phyloP scores from a whole-genome alignment of 148 eudicot genomes.

The Bassia scoparia region DNA sequence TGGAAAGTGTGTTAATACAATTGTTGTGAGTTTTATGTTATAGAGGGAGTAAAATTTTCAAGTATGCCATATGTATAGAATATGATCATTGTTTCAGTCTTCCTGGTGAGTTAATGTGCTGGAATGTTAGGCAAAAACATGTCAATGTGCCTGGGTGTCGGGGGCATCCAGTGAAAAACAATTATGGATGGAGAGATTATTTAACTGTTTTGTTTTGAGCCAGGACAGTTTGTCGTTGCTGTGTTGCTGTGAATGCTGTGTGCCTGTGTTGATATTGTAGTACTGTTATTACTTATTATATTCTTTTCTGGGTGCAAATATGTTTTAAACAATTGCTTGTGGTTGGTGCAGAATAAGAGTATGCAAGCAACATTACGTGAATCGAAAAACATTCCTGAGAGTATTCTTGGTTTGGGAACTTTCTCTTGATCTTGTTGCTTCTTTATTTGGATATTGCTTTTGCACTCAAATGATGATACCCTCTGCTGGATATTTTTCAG shows the following conservation, averaged over 20 bases:
- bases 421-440: constrained; percentile 12
- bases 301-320: not conserved
- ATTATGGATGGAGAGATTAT: too few relatives aligned
- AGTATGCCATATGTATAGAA: not conserved
- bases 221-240: not conserved
- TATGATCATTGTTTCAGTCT: not conserved
- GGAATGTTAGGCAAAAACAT: constrained; percentile 9
- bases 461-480: not conserved
- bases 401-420: constrained; percentile 54
- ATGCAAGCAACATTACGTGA: constrained; percentile 63
- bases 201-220: not conserved
- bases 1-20: too few relatives aligned
- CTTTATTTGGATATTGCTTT: not conserved
- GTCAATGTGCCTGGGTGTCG: too few relatives aligned
- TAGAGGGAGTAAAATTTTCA: too few relatives aligned
- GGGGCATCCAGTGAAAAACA: too few relatives aligned
- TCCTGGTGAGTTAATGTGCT: not conserved
- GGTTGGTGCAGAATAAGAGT: constrained; percentile 55
- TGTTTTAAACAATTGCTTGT: not conserved
- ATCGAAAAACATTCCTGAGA: constrained; percentile 58
- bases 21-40: too few relatives aligned
- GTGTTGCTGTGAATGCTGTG: constrained; percentile 10
- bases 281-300: not conserved
- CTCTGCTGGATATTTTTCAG: constrained; percentile 35
- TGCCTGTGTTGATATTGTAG: too few relatives aligned